Evolutionary conservation across 495 filamentous ascomycete genomes (phyloP), one percentile per base, ranked within the genome.

Genomic region (Pyronema omphalodes): DNA sequence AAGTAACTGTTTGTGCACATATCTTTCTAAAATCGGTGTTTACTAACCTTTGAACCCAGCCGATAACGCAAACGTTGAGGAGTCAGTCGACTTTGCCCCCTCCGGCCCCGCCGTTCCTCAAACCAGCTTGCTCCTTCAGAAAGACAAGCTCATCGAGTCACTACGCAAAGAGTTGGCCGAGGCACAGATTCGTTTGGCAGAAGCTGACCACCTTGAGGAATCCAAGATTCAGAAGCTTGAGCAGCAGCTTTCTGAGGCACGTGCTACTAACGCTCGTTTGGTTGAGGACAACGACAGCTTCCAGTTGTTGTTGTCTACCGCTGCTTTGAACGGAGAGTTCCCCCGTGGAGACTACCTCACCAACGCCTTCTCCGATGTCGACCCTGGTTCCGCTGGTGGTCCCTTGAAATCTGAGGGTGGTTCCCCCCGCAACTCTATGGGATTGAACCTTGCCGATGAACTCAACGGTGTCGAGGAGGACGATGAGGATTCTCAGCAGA

Each of bases 251-350:
- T 75, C 94, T 60, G 91, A 95, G 57, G 82, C 85, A 29, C 83
- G 86, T 19, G 87, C 95, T 80, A 82, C 86, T 45, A 96, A 96
- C 61, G 89, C 91, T 36, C 78, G 88, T 37, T 68, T 98, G 52
- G 91, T 94, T 86, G 91, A 98, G 69, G 91, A 98, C 67, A 95
- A 95, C 61, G 91, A 98, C 66, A 93, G 86, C 66, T 98, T 91
- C 65, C 91, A 98, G 64, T 75, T 98, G 15, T 78, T 98, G 2
- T 79, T 96, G 2, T 84, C 83, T 57, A 87, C 95, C 61, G 84
- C 86, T 70, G 95, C 91, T 0, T 74, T 98, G 39, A 93, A 93
- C 57, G 91, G 91, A 23, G 89, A 95, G 60, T 93, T 94, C 62
- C 76, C 79, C 57, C 84, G 86, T 57, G 80, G 79, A 53, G 86